Conservation (phyloP, 495 filamentous ascomycete species). For the Sordaria brevicollis region DNA sequence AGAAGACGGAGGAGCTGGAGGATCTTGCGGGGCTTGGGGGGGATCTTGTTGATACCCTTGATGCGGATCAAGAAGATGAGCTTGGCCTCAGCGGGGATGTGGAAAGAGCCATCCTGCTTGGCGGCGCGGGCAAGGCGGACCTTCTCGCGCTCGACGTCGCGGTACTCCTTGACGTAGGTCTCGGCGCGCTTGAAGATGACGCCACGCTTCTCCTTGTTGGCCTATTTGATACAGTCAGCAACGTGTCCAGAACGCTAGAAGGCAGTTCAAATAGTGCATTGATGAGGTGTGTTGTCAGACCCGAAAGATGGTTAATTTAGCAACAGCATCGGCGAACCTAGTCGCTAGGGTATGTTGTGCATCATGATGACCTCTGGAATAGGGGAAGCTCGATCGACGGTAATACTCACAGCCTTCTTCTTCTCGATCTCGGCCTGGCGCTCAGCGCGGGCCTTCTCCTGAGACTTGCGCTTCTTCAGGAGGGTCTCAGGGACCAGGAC, state of each 20-base stretch:
- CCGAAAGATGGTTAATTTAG: constrained; percentile 99
- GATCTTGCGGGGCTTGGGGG: constrained; percentile 99
- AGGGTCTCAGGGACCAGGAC: constrained; percentile 95
- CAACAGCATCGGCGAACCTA: constrained; percentile 98
- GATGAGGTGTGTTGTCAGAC: constrained; percentile 54
- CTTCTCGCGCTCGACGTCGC: constrained; percentile 95
- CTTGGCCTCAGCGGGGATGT: constrained; percentile 89
- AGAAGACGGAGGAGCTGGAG: constrained; percentile 97
- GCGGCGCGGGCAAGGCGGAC: constrained; percentile 79
- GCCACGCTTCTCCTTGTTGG: constrained; percentile 91
- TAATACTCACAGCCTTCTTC: constrained; percentile 74
- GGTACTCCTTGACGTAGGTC: constrained; percentile 99
- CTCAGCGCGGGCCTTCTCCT: constrained; percentile 94
- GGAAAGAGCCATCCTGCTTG: constrained; percentile 87
- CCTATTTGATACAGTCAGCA: constrained; percentile 47
- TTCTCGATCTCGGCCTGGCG: constrained; percentile 66
- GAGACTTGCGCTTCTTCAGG: constrained; percentile 99
- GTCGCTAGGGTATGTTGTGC: constrained; percentile 72
- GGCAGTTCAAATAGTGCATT: constrained; percentile 13
- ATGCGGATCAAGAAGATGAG: constrained; percentile 98
- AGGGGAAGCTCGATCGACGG: constrained; percentile 16
- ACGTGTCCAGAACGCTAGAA: neutral
- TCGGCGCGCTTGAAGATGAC: constrained; percentile 99
- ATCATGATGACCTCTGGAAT: constrained; percentile 28
- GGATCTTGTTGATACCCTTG: constrained; percentile 99